These are phyloP conservation scores for Candida tallmaniae DNA, from an alignment of 805 yeast genomes.

Conservation along the genomic window DNA sequence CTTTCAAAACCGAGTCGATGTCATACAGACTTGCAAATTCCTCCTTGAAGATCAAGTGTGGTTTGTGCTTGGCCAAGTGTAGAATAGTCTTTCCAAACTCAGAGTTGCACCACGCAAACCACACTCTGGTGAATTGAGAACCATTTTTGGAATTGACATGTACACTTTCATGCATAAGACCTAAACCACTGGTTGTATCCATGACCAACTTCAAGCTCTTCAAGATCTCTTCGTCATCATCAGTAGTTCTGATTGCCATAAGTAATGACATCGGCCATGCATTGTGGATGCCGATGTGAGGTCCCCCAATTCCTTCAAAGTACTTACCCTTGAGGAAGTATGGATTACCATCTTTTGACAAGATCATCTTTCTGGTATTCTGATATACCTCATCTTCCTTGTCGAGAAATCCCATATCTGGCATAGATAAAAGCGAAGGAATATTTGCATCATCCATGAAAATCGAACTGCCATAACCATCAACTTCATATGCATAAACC, in stretches of 20 bases:
- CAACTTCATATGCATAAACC: slow-evolving; percentile 86
- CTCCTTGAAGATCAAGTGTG: slow-evolving; percentile 60
- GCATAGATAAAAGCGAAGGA: slow-evolving; percentile 76
- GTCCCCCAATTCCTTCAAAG: slow-evolving; percentile 85
- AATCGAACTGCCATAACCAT: slow-evolving; percentile 71
- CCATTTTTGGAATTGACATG: slow-evolving; percentile 53
- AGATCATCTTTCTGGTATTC: slow-evolving; percentile 74
- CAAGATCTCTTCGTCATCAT: slow-evolving; percentile 64
- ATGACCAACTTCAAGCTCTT: slow-evolving; percentile 45
- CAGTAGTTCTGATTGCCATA: slow-evolving; percentile 67
- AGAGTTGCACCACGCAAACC: slow-evolving; percentile 95
- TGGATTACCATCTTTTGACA: slow-evolving; percentile 70
- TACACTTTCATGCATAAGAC: slow-evolving; percentile 81
- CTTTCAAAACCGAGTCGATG: slow-evolving; percentile 20
- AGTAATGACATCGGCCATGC: slow-evolving; percentile 94
- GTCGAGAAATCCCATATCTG: slow-evolving; percentile 66
- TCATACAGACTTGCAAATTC: slow-evolving; percentile 29
- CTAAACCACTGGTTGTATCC: slow-evolving; percentile 65
- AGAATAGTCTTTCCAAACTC: slow-evolving; percentile 87
- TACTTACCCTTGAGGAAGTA: slow-evolving; percentile 59
- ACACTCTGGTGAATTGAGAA: slow-evolving; percentile 63
- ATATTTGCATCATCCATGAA: slow-evolving; percentile 91
- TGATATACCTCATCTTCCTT: slow-evolving; percentile 57
- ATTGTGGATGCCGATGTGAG: slow-evolving; percentile 73
- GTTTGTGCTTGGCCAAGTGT: slow-evolving; percentile 68